These are phyloP conservation scores for Phallus indusiatus DNA, from an alignment of 768 basidiomycete species.

Conservation along the genomic window DNA sequence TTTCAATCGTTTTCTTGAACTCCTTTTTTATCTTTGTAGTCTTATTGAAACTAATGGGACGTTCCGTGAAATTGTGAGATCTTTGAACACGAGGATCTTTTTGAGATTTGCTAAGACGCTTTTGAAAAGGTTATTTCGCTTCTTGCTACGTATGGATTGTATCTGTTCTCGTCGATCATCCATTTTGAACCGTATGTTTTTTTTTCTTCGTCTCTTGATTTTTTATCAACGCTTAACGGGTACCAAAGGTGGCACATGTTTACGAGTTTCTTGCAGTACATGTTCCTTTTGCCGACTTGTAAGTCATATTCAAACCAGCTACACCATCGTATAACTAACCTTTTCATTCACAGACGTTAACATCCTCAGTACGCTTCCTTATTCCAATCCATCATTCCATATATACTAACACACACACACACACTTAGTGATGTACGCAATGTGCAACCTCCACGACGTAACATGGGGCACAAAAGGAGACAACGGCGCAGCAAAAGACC, in stretches of 20 bases:
- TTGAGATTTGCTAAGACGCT: background rate
- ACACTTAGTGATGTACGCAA: slow-evolving; percentile 73
- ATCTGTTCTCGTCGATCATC: slow-evolving; percentile 78
- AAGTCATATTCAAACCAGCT: slow-evolving; percentile 18
- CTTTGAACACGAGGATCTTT: background rate
- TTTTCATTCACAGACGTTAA: slow-evolving; percentile 47
- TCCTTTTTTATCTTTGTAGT: slow-evolving; percentile 21
- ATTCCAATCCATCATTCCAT: background rate
- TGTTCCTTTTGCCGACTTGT: slow-evolving; percentile 80
- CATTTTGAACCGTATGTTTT: slow-evolving; percentile 61
- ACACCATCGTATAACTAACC: slow-evolving; percentile 8
- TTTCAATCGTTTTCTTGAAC: background rate
- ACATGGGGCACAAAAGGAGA: slow-evolving; percentile 93
- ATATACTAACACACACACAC: slow-evolving; percentile 3
- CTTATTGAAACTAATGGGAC: slow-evolving; percentile 57
- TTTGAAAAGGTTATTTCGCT: slow-evolving; percentile 50
- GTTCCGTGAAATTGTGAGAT: slow-evolving; percentile 60
- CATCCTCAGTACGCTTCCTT: slow-evolving; percentile 51
- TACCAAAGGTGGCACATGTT: slow-evolving; percentile 77
- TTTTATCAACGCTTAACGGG: background rate
- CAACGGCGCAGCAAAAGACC: slow-evolving; percentile 78
- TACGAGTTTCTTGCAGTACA: slow-evolving; percentile 85
- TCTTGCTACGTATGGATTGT: slow-evolving; percentile 64
- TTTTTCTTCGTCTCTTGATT: background rate
- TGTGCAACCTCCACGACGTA: slow-evolving; percentile 88